These are phyloP conservation scores for Xerocomus spinulosus DNA, from an alignment of 768 basidiomycete species.

Conservation along the genomic window DNA sequence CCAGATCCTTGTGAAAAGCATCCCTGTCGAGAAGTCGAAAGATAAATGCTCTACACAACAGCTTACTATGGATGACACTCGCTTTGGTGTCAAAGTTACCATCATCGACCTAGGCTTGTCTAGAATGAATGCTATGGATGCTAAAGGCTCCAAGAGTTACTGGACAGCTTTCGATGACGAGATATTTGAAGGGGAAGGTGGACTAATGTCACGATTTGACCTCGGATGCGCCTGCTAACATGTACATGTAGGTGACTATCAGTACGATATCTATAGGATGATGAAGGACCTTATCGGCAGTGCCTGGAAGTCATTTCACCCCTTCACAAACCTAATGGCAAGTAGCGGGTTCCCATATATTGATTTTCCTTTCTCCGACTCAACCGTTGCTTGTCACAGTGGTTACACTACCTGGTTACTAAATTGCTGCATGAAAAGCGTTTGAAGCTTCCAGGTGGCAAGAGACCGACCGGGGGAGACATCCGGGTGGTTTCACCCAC, in stretches of 20 bases:
- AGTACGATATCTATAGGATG: slow-evolving; percentile 91
- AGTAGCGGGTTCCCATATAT: slow-evolving; percentile 23
- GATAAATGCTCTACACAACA: slow-evolving; percentile 31
- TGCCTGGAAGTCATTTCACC: slow-evolving; percentile 73
- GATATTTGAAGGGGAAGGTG: slow-evolving; percentile 88
- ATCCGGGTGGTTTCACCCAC: slow-evolving; percentile 15
- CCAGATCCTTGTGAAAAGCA: slow-evolving; percentile 79
- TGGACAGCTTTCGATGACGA: slow-evolving; percentile 87
- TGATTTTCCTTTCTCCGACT: background rate
- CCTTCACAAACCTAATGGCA: slow-evolving; percentile 89
- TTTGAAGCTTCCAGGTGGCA: slow-evolving; percentile 51
- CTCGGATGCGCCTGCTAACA: slow-evolving; percentile 7
- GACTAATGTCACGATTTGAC: slow-evolving; percentile 7
- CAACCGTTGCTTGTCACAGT: slow-evolving; percentile 46
- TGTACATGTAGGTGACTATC: slow-evolving; percentile 66
- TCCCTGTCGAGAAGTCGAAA: slow-evolving; percentile 34
- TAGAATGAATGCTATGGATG: slow-evolving; percentile 63
- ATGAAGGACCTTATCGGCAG: slow-evolving; percentile 63
- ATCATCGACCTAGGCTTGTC: slow-evolving; percentile 95
- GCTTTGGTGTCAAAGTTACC: slow-evolving; percentile 70
- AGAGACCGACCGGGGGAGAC: slow-evolving; percentile 29
- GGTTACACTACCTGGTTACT: slow-evolving; percentile 79
- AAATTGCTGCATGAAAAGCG: slow-evolving; percentile 72
- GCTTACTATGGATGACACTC: slow-evolving; percentile 59
- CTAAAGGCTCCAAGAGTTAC: slow-evolving; percentile 42